Conservation (phyloP, 306 rosid species). For the Castanea crenata region DNA sequence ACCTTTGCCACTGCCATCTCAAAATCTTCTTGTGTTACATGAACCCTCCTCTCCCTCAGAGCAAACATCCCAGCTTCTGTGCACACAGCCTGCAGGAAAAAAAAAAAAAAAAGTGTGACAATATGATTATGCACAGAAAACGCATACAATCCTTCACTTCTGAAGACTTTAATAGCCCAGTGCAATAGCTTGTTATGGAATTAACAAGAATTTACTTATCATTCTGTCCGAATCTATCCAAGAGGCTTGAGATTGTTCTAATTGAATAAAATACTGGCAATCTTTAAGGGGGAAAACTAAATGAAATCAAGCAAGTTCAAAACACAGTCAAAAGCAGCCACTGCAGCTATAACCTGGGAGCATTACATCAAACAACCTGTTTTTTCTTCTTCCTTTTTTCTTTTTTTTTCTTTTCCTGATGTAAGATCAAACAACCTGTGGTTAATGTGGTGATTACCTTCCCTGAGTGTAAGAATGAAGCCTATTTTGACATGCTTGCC, state of each 20-base stretch:
- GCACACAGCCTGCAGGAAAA: constrained; percentile 80
- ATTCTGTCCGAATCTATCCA: not conserved
- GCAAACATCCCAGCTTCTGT: constrained; percentile 99
- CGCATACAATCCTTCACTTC: not conserved
- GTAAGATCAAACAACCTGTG: not conserved
- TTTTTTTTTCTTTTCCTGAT: no score
- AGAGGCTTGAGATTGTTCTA: not conserved
- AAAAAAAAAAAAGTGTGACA: not conserved
- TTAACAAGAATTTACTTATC: not conserved
- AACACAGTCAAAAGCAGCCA: not conserved
- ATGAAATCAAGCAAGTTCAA: not conserved
- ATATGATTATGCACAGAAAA: not conserved
- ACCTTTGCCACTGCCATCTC: constrained; percentile 99
- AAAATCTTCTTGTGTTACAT: constrained; percentile 96
- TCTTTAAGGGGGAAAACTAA: not conserved
- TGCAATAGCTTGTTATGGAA: not conserved
- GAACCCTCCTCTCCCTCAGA: constrained; percentile 94
- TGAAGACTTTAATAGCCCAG: not conserved
- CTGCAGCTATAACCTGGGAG: not conserved
- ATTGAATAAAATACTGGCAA: not conserved
- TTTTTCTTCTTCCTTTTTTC: no score
- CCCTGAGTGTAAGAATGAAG: not conserved
- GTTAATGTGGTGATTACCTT: not conserved
- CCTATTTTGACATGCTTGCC: not conserved
- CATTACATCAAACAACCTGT: not conserved